A percentile compares a stretch with the other conserved stretches of the same genome.
Conservation (phyloP, 345 rosid species). For the Xanthoceras sorbifolium region DNA sequence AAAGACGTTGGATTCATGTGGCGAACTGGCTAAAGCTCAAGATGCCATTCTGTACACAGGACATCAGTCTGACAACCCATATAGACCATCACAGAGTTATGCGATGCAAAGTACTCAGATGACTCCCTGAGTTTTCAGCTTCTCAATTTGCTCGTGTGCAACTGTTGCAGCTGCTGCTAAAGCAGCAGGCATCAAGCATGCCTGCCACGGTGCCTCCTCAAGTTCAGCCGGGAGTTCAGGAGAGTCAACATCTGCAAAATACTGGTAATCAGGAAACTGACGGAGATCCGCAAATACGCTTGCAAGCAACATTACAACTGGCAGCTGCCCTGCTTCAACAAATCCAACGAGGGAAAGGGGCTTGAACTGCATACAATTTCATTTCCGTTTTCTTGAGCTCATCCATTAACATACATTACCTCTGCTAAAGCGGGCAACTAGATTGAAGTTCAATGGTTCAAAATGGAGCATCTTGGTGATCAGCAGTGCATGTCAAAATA, state of each 20-base stretch:
- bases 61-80: slow-evolving; percentile 35
- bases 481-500: no score
- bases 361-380: slow-evolving; percentile 23
- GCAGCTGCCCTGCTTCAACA: slow-evolving; percentile 98
- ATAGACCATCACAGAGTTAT: slow-evolving; percentile 42
- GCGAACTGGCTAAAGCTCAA: slow-evolving; percentile 4
- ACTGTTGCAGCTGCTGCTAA: slow-evolving; percentile 47
- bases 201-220: slow-evolving; percentile 26
- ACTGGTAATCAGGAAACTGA: slow-evolving; percentile 52
- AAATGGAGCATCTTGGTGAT: background rate
- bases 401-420: background rate
- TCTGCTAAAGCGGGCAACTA: background rate
- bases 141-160: slow-evolving; percentile 53
- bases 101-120: slow-evolving; percentile 39
- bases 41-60: background rate
- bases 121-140: slow-evolving; percentile 37
- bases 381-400: background rate
- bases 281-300: slow-evolving; percentile 80
- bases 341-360: slow-evolving; percentile 81
- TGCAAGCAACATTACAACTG: slow-evolving; percentile 88
- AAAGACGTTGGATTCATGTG: background rate
- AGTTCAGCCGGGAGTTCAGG: slow-evolving; percentile 33
- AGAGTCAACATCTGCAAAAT: slow-evolving; percentile 42
- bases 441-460: background rate
- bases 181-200: slow-evolving; percentile 35